phyloP scores from a whole-genome alignment of 495 filamentous ascomycete species.

The Podospora pseudocomata region DNA sequence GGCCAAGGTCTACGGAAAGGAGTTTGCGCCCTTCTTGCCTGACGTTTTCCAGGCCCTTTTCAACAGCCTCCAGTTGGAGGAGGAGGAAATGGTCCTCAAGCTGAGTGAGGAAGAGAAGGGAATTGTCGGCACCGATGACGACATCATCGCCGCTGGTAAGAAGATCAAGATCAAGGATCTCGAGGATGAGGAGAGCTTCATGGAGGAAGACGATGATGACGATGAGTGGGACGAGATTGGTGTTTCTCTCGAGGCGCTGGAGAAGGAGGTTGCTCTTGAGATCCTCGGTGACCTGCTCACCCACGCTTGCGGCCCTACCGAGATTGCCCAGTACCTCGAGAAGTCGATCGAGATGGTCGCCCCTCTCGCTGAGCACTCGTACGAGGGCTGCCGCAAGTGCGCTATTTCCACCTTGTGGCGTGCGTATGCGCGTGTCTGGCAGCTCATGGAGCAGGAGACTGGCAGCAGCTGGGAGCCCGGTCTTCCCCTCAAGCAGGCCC shows the following conservation, averaged over 20 bases:
- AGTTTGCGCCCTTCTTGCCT: slow-evolving; percentile 81
- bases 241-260: slow-evolving; percentile 81
- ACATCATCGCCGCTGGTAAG: slow-evolving; percentile 72
- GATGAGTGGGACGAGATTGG: slow-evolving; percentile 79
- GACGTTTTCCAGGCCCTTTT: slow-evolving; percentile 84
- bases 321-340: slow-evolving; percentile 75
- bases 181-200: slow-evolving; percentile 57
- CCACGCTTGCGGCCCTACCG: slow-evolving; percentile 67
- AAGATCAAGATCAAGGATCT: slow-evolving; percentile 73
- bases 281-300: slow-evolving; percentile 90
- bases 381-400: slow-evolving; percentile 90
- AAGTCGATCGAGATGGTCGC: slow-evolving; percentile 80
- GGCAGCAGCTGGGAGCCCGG: slow-evolving; percentile 85
- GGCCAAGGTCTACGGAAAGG: slow-evolving; percentile 88
- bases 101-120: slow-evolving; percentile 74
- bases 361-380: slow-evolving; percentile 76
- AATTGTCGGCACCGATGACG: slow-evolving; percentile 58
- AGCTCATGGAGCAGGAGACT: slow-evolving; percentile 72
- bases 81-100: slow-evolving; percentile 77
- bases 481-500: slow-evolving; percentile 74
- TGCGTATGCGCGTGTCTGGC: slow-evolving; percentile 87
- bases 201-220: slow-evolving; percentile 68
- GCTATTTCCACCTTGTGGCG: slow-evolving; percentile 89
- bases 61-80: slow-evolving; percentile 81
- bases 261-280: slow-evolving; percentile 97